phyloP scores from a whole-genome alignment of 306 rosid genomes.

The Lathyrus sativus region DNA sequence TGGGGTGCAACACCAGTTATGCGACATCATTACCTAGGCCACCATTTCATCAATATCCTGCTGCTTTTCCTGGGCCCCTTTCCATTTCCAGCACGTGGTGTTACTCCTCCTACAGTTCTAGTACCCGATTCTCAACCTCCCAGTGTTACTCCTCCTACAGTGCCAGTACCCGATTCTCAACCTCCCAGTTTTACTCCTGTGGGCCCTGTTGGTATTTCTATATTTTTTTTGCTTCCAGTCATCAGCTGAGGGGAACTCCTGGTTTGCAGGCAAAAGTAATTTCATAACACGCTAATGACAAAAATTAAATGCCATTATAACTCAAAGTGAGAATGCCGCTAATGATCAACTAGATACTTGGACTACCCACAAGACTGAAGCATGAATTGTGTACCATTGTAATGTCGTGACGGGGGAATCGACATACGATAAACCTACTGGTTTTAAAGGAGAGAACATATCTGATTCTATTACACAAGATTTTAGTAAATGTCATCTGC shows the following conservation, averaged over 20 bases:
- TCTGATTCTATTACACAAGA: too few species aligned
- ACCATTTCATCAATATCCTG: constrained; percentile 65
- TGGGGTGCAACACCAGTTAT: too few species aligned
- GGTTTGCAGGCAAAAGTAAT: constrained; percentile 52
- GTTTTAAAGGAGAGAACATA: constrained; percentile 86
- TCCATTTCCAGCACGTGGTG: constrained; percentile 67
- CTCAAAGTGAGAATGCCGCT: too few species aligned
- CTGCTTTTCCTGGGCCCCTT: constrained; percentile 68
- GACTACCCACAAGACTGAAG: constrained; percentile 88
- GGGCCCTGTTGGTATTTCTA: constrained; percentile 34
- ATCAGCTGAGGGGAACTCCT: constrained; percentile 48
- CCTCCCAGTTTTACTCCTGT: too few species aligned
- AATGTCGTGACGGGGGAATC: constrained; percentile 85
- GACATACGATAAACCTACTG: constrained; percentile 80
- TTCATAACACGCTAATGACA: too few species aligned
- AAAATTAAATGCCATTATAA: too few species aligned
- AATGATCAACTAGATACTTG: too few species aligned
- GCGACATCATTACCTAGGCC: constrained; percentile 67
- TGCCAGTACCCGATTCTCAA: too few species aligned
- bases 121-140: constrained; percentile 91
- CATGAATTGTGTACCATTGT: constrained; percentile 81
- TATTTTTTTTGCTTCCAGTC: constrained; percentile 42
- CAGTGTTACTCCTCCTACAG: too few species aligned
- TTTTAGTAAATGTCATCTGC: too few species aligned
- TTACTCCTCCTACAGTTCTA: constrained; percentile 64